Base-by-base conservation (phyloP, 805 yeast genomes). In the Sugiyamaella floridensis region DNA sequence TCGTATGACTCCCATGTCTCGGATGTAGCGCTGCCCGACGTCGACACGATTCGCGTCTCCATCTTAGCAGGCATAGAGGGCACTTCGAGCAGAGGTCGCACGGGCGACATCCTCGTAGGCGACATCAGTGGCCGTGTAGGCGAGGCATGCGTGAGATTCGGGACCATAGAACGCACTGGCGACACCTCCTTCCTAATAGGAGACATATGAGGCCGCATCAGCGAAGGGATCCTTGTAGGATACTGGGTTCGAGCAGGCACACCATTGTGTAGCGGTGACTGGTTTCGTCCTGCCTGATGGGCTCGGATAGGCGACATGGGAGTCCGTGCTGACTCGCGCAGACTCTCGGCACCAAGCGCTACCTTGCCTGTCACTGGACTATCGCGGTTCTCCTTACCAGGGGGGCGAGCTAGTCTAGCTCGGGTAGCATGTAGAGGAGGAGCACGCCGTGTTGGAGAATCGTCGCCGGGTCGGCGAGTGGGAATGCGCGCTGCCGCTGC, bases 1-100 rank as follows among this genome's bases (percentile, higher is more conserved):
- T 56, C 59, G 40, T 53, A 57, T 3, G 55, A 43, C 45, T 53
- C 54, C 61, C 61, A 58, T 41, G 57, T 58, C 49, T 55, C 59
- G 9, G 60, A 51, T 14, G 51, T 29, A 7, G 54, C n/a, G 14
- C 48, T 42, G 41, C 50, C 48, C 19, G 32, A 46, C 15, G 47
- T 26, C 18, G 52, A 45, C 41, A 47, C 47, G 9, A 32, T 20
- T 15, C 51, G 41, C 40, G 15, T 20, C 40, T 26, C n/a, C 3
- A 11, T 32, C 37, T 32, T 32, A 14, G n/a, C 37, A 10, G 37
- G 37, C 37, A 14, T 11, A 14, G 12, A 11, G 10, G 37, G n/a
- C 37, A 14, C n/a, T 32, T 10, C 10, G 37, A 10, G n/a, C n/a
- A 32, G 4, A 10, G n/a, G n/a, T 3, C 37, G 37, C 37, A 32